A percentile compares a stretch with the other conserved stretches of the same genome.
Evolutionary conservation across 768 basidiomycete genomes (phyloP).

Genomic region (Suillus spraguei): DNA sequence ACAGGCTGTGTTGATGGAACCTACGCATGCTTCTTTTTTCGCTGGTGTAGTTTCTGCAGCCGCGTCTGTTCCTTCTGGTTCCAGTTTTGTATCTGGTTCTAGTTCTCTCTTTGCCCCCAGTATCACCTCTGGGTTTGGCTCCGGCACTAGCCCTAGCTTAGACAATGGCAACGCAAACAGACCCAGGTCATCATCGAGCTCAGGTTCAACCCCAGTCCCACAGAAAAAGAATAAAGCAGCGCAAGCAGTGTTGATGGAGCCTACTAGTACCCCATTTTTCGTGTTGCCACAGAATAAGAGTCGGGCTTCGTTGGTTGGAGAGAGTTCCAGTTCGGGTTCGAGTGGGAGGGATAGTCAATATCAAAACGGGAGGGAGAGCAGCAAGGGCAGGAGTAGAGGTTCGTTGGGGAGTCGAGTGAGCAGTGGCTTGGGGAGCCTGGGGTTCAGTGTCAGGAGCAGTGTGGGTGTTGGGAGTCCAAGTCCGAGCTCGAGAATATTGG

Average conservation of each 20-base stretch:
- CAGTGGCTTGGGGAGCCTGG: not conserved
- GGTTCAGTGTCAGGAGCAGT: not conserved
- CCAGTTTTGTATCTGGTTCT: not conserved
- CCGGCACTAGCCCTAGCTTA: not conserved
- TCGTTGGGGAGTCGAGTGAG: slow-evolving; percentile 1
- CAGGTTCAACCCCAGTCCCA: not conserved
- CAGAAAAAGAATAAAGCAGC: slow-evolving; percentile 1
- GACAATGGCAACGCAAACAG: not conserved
- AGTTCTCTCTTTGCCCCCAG: no score
- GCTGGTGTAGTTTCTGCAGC: not conserved
- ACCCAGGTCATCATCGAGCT: not conserved
- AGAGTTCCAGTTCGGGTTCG: not conserved
- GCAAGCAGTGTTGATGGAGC: slow-evolving; percentile 14
- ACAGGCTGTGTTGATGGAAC: not conserved
- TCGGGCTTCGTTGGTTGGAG: not conserved
- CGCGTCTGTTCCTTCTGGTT: not conserved
- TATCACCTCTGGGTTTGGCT: not conserved
- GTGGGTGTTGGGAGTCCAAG: not conserved
- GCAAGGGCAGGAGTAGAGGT: not conserved
- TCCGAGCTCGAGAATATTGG: not conserved
- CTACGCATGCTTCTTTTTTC: not conserved
- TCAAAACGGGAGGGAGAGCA: not conserved
- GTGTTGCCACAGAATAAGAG: slow-evolving; percentile 9
- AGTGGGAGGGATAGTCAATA: not conserved
- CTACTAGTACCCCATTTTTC: not conserved